phyloP scores from a whole-genome alignment of 352 stramenopile genomes.

The Peronosclerospora sorghi region DNA sequence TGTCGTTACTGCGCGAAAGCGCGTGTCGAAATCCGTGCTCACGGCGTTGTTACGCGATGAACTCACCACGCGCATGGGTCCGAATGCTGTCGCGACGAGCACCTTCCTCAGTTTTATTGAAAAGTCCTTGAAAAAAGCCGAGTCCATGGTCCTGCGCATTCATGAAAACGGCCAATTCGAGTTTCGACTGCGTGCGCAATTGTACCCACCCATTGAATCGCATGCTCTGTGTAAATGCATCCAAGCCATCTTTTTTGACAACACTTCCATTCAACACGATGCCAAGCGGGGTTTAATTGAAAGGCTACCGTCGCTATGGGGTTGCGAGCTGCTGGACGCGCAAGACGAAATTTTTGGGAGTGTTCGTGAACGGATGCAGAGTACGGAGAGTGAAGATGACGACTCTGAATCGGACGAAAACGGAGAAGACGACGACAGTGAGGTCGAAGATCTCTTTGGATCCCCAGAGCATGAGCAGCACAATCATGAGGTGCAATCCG shows the following conservation, averaged over 20 bases:
- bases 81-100: conserved; percentile 31
- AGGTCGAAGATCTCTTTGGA: conserved; percentile 25
- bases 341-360: conserved; percentile 52
- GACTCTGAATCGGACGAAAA: conserved; percentile 40
- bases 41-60: conserved; percentile 57
- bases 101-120: conserved; percentile 70
- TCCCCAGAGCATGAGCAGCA: conserved; percentile 1
- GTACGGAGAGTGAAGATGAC: conserved; percentile 36
- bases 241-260: conserved; percentile 69
- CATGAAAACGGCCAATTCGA: conserved; percentile 55
- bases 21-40: conserved; percentile 64
- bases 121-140: conserved; percentile 72
- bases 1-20: conserved; percentile 67
- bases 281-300: conserved; percentile 66
- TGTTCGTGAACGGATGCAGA: conserved; percentile 20
- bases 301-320: conserved; percentile 64
- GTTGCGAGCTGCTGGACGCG: conserved; percentile 41
- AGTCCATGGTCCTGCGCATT: conserved; percentile 67
- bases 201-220: conserved; percentile 65
- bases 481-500: neutral
- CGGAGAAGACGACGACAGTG: conserved; percentile 28
- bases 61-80: conserved; percentile 53
- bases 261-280: conserved; percentile 71
- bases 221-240: conserved; percentile 54
- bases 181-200: conserved; percentile 49